Conservation (phyloP, 306 rosid genomes). For the Chamaecrista fasciculata region DNA sequence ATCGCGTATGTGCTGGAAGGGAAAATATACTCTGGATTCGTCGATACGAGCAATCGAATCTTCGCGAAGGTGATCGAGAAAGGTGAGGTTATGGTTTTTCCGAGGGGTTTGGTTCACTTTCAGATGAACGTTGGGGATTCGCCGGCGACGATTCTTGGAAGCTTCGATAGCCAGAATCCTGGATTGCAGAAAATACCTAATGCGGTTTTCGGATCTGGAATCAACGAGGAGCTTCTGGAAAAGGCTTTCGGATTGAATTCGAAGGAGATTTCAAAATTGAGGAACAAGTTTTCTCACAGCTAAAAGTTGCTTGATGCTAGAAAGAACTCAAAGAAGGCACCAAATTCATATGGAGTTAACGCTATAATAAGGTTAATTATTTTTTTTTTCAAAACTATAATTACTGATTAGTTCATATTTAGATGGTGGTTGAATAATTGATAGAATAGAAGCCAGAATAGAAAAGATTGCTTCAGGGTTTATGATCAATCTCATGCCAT, state of each 20-base stretch:
- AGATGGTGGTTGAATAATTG: constrained; percentile 8
- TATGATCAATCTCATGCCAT: not conserved
- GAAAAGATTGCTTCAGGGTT: not conserved
- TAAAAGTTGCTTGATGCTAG: too few species aligned
- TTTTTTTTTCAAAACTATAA: not conserved
- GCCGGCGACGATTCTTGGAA: constrained; percentile 77
- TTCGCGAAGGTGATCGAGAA: constrained; percentile 78
- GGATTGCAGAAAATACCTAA: constrained; percentile 67
- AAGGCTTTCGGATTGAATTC: constrained; percentile 80
- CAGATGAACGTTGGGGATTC: constrained; percentile 89
- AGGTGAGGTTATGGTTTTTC: constrained; percentile 94
- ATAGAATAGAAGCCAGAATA: constrained; percentile 3
- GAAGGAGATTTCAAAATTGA: constrained; percentile 59
- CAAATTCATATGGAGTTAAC: too few species aligned
- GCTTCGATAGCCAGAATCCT: constrained; percentile 91
- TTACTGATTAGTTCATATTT: not conserved
- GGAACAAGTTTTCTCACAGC: constrained; percentile 49
- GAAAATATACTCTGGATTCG: constrained; percentile 74
- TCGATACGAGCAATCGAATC: constrained; percentile 63
- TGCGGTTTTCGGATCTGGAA: constrained; percentile 78
- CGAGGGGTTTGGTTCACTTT: constrained; percentile 80
- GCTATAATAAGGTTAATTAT: too few species aligned
- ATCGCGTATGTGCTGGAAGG: constrained; percentile 77
- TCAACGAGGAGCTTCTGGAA: constrained; percentile 70
- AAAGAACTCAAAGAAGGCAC: too few species aligned